phyloP scores from a whole-genome alignment of 768 basidiomycete genomes.

The Kwoniella mangroviensis region DNA sequence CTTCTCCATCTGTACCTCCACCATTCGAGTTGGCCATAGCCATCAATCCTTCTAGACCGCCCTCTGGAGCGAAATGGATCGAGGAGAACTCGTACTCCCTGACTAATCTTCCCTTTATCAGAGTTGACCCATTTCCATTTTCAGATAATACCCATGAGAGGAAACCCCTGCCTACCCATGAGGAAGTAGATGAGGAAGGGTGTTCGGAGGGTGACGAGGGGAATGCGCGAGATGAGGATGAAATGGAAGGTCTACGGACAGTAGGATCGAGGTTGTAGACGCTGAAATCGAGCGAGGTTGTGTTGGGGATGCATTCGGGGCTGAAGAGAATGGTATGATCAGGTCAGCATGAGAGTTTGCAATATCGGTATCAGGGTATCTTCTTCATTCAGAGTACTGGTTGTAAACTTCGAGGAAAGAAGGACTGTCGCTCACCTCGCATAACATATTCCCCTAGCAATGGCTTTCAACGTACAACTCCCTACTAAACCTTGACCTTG shows the following conservation, averaged over 20 bases:
- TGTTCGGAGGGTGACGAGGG: conserved; percentile 19
- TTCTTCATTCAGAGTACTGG: no score
- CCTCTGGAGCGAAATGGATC: conserved; percentile 26
- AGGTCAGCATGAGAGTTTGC: neutral
- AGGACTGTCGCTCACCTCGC: conserved; percentile 35
- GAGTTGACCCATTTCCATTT: conserved; percentile 30
- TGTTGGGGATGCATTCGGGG: conserved; percentile 52
- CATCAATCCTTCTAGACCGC: conserved; percentile 51
- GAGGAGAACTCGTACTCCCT: conserved; percentile 42
- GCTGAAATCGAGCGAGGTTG: conserved; percentile 42
- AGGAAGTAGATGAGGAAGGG: conserved; percentile 21
- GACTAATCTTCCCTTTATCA: conserved; percentile 43
- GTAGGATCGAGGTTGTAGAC: conserved; percentile 51
- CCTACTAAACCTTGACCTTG: conserved; percentile 27
- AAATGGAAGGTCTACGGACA: conserved; percentile 6
- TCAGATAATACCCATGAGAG: conserved; percentile 50
- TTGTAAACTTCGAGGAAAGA: no score
- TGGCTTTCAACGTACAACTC: conserved; percentile 44
- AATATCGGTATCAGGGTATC: neutral
- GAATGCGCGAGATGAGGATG: conserved; percentile 24
- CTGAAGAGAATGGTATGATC: conserved; percentile 16
- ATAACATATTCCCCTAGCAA: conserved; percentile 48
- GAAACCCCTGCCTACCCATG: conserved; percentile 50
- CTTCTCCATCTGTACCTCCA: conserved; percentile 12
- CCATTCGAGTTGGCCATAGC: conserved; percentile 28